Percentiles rank a stretch among this genome's conserved stretches.
Conservation (phyloP, 768 basidiomycete genomes). For the Nidularia pulvinata region DNA sequence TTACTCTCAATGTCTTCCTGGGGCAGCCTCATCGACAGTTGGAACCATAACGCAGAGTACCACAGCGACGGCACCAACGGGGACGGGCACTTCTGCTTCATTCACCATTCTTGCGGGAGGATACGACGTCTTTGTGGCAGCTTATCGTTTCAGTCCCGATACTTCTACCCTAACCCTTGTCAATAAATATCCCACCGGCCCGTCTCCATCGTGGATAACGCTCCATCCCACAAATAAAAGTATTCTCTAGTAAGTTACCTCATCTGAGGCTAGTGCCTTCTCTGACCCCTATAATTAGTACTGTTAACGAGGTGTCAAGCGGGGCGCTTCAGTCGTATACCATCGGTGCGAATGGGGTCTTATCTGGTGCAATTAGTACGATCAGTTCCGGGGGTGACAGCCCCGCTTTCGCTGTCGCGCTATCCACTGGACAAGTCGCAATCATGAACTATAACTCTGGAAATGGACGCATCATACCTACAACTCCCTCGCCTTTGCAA, state of each 20-base stretch:
- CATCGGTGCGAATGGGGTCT: conserved; percentile 38
- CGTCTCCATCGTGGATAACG: conserved; percentile 61
- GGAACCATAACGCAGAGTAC: neutral
- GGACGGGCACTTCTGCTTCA: conserved; percentile 37
- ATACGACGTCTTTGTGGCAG: conserved; percentile 58
- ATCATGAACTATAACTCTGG: conserved; percentile 60
- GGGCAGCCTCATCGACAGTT: neutral
- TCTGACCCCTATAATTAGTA: conserved; percentile 29
- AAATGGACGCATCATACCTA: conserved; percentile 52
- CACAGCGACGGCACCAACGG: neutral
- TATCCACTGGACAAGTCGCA: conserved; percentile 59
- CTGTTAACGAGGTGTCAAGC: conserved; percentile 52
- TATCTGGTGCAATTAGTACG: conserved; percentile 44
- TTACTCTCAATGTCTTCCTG: neutral
- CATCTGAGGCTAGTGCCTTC: neutral
- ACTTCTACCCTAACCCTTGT: conserved; percentile 44
- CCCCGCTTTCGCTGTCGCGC: conserved; percentile 49
- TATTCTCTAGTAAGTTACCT: conserved; percentile 53
- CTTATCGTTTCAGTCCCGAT: conserved; percentile 60
- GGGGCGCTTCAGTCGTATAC: conserved; percentile 60
- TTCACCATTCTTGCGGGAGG: conserved; percentile 73
- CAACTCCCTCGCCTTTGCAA: conserved; percentile 27
- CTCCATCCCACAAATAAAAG: conserved; percentile 53
- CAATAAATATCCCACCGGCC: conserved; percentile 46
- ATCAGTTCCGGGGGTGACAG: conserved; percentile 45